Percentiles rank a stretch among this genome's conserved stretches.
Evolutionary conservation across 257 asterid species (phyloP).

Genomic region (Solanum tarapatanum): DNA sequence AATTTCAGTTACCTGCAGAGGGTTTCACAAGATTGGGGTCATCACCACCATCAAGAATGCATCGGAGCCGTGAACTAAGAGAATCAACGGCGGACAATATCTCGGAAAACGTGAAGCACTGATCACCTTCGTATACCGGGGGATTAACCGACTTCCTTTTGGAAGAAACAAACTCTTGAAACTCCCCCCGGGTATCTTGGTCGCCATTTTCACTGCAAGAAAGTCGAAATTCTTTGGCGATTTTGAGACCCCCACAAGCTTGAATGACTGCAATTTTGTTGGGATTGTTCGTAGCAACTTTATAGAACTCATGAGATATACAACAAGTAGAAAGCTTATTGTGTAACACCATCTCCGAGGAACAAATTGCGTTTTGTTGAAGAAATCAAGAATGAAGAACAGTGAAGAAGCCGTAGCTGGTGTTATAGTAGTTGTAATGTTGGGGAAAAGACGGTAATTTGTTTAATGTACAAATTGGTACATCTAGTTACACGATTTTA

Average conservation of each 20-base stretch:
- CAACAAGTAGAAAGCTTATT: constrained; percentile 39
- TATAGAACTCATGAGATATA: constrained; percentile 58
- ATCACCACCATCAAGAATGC: constrained; percentile 44
- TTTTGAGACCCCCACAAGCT: constrained; percentile 45
- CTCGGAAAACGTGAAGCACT: constrained; percentile 67
- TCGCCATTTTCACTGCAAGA: not conserved
- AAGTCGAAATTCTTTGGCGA: constrained; percentile 21
- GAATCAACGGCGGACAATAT: constrained; percentile 48
- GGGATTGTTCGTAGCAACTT: constrained; percentile 41
- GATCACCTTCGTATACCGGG: constrained; percentile 52
- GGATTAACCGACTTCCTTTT: constrained; percentile 21
- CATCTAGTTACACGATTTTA: not conserved
- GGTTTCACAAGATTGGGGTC: constrained; percentile 32
- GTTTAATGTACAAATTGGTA: not conserved
- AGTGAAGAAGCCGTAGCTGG: not conserved
- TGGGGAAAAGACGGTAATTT: not conserved
- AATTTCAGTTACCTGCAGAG: constrained; percentile 20
- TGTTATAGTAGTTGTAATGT: too few relatives aligned
- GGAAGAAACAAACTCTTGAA: constrained; percentile 4
- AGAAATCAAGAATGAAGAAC: not conserved
- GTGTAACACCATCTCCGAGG: not conserved
- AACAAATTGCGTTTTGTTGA: not conserved
- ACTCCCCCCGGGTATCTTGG: not conserved
- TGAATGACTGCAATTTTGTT: constrained; percentile 60
- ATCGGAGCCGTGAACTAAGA: constrained; percentile 49